These are phyloP conservation scores for Rosa chinensis DNA, from an alignment of 306 rosid species.

Conservation along the genomic window DNA sequence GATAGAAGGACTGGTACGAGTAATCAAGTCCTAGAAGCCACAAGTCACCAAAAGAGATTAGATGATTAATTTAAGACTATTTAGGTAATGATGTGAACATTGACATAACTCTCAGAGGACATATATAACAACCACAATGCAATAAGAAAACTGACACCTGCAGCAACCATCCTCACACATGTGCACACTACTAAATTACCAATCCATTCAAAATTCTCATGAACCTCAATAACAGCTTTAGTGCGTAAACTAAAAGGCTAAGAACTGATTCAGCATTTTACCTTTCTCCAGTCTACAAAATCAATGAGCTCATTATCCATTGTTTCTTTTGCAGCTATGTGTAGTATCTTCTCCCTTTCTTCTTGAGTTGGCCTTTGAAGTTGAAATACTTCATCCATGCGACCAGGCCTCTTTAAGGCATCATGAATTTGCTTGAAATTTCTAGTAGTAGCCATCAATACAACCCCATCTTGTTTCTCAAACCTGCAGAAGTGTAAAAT, in stretches of 20 bases:
- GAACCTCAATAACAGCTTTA: conserved; percentile 4
- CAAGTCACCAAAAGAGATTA: background rate
- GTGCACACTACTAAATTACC: background rate
- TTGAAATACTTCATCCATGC: conserved; percentile 97
- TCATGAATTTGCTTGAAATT: conserved; percentile 86
- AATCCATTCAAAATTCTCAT: conserved; percentile 5
- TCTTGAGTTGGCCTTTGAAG: conserved; percentile 95
- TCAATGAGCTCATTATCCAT: conserved; percentile 89
- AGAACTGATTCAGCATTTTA: conserved; percentile 28
- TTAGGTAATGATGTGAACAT: background rate
- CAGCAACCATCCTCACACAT: background rate
- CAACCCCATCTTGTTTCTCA: conserved; percentile 99
- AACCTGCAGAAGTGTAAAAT: conserved; percentile 50
- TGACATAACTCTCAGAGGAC: background rate
- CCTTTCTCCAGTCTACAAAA: conserved; percentile 96
- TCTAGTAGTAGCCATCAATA: conserved; percentile 96
- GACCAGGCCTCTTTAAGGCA: conserved; percentile 96
- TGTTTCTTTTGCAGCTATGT: conserved; percentile 72
- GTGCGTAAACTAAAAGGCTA: conserved; percentile 16
- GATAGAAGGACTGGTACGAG: background rate
- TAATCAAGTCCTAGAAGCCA: background rate
- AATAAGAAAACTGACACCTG: background rate
- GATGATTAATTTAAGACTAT: background rate
- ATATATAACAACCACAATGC: background rate
- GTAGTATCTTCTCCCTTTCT: conserved; percentile 83